Evolutionary conservation across 1,284 basidiomycete genomes (phyloP).

Genomic region (Cronartium ribicola): DNA sequence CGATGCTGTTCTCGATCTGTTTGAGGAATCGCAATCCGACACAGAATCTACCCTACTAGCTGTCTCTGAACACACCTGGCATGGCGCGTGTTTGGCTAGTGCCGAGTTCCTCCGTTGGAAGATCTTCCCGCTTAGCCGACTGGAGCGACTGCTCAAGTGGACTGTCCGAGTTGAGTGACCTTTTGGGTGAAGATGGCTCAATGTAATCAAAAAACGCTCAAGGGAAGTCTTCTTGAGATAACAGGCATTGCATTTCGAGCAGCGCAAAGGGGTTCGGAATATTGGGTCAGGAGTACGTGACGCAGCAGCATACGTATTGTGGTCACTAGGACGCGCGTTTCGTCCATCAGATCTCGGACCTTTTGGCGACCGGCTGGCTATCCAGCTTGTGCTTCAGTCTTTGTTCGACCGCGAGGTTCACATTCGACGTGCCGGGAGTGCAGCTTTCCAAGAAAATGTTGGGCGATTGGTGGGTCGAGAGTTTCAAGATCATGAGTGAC

Average conservation of each 20-base stretch:
- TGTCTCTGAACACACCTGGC: conserved; percentile 75
- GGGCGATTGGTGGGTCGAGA: conserved; percentile 70
- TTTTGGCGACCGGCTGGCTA: conserved; percentile 65
- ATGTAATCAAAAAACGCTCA: conserved; percentile 17
- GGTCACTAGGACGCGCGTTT: conserved; percentile 83
- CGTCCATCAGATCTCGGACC: conserved; percentile 61
- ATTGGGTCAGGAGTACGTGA: conserved; percentile 93
- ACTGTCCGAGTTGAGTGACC: conserved; percentile 63
- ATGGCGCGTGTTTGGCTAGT: conserved; percentile 85
- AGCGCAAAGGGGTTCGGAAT: conserved; percentile 83
- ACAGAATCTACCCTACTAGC: conserved; percentile 63
- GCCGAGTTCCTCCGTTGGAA: conserved; percentile 85
- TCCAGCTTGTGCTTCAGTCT: conserved; percentile 68
- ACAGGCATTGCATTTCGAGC: conserved; percentile 85
- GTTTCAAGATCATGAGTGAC: conserved; percentile 25
- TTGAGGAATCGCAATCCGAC: conserved; percentile 56
- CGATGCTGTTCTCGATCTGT: conserved; percentile 69
- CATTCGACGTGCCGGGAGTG: conserved; percentile 92
- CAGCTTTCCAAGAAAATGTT: conserved; percentile 95
- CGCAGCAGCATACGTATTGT: conserved; percentile 87
- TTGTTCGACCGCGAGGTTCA: conserved; percentile 90
- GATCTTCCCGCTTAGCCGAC: conserved; percentile 61
- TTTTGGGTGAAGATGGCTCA: conserved; percentile 44
- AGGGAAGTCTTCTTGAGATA: background rate
- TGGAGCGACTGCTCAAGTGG: conserved; percentile 68